Evolutionary conservation across 176 grass and related monocot genomes (phyloP).

Genomic region (Guadua angustifolia): DNA sequence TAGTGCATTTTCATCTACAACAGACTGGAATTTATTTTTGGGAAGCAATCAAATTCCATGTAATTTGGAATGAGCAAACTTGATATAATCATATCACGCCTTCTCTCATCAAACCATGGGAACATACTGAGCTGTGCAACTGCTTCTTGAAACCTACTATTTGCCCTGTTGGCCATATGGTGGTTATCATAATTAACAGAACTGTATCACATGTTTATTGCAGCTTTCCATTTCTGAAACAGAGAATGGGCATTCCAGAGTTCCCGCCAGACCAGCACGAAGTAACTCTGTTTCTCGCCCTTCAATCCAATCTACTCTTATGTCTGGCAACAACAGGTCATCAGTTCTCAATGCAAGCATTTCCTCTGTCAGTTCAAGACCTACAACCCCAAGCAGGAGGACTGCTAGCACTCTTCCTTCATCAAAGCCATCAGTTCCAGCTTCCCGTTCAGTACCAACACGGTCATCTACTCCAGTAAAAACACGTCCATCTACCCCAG

Average conservation of each 20-base stretch:
- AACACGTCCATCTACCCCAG: conserved; percentile 56
- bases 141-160: conserved; percentile 18
- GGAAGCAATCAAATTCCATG: background rate
- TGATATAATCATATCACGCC: conserved; percentile 9
- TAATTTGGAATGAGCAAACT: conserved; percentile 4
- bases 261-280: conserved; percentile 59
- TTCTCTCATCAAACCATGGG: background rate
- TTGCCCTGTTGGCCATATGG: background rate
- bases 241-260: conserved; percentile 63
- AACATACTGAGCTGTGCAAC: conserved; percentile 20
- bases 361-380: conserved; percentile 66
- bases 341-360: conserved; percentile 66
- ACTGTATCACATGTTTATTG: conserved; percentile 40
- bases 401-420: conserved; percentile 42
- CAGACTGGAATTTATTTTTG: background rate
- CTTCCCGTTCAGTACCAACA: conserved; percentile 51
- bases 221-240: conserved; percentile 74
- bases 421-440: conserved; percentile 59
- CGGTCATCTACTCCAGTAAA: conserved; percentile 79
- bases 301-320: conserved; percentile 50
- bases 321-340: conserved; percentile 62
- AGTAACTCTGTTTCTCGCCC: conserved; percentile 75
- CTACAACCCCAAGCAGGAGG: conserved; percentile 72
- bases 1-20: background rate
- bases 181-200: conserved; percentile 42